Percentiles rank a stretch among this genome's conserved stretches.
phyloP scores from a whole-genome alignment of 2,329 filamentous ascomycete species.

The Trichoderma pleuroti region DNA sequence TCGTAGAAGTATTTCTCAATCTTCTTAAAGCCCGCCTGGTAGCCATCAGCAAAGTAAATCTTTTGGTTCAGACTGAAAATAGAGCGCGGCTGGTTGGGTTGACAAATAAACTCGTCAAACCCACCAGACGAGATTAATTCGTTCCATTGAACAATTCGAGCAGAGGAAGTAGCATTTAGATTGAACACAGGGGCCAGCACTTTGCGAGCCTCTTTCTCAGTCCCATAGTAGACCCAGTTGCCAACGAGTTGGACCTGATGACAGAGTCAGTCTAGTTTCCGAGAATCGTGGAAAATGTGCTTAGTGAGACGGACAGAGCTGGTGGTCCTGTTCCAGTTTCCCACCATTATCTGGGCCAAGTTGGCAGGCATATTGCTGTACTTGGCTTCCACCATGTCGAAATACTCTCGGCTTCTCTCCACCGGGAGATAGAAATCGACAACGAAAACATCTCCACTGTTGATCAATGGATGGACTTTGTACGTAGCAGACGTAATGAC shows the following conservation, averaged over 20 bases:
- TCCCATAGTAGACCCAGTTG: not conserved
- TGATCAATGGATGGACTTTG: not conserved
- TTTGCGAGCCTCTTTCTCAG: conserved; percentile 1
- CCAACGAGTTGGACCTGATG: not conserved
- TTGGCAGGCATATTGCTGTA: not conserved
- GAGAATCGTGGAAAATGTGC: not conserved
- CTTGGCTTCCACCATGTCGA: not conserved
- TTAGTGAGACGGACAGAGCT: not conserved
- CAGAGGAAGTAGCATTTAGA: not conserved
- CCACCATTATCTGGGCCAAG: not conserved
- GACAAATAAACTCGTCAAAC: not conserved
- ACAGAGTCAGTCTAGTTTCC: not conserved
- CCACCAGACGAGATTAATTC: not conserved
- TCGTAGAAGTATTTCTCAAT: not conserved
- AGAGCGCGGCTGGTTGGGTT: not conserved
- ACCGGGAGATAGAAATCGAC: not conserved
- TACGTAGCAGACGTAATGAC: conserved; percentile 9
- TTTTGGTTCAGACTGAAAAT: conserved; percentile 11
- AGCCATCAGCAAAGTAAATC: not conserved
- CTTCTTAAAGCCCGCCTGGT: not conserved
- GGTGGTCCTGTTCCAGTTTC: not conserved
- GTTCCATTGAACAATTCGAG: not conserved
- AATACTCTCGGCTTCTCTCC: not conserved
- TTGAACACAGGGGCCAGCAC: not conserved
- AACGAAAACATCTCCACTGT: not conserved